These are phyloP conservation scores for Phytopythium delawarense DNA, from an alignment of 352 stramenopile species.

Conservation along the genomic window DNA sequence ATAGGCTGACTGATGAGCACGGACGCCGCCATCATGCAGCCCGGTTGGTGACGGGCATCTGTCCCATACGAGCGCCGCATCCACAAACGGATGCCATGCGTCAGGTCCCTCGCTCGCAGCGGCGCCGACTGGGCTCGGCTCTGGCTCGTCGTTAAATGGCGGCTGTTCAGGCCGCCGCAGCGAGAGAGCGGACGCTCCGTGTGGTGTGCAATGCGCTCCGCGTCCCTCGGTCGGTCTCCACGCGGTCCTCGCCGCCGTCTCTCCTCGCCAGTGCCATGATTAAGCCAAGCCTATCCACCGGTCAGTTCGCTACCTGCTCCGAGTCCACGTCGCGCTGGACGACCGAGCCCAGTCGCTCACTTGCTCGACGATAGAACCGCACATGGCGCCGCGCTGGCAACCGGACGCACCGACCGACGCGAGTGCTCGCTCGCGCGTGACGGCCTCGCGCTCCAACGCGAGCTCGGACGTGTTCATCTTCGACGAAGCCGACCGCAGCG, in stretches of 20 bases:
- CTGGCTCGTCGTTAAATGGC: background rate
- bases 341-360: background rate
- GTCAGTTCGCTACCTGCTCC: background rate
- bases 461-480: slow-evolving; percentile 6
- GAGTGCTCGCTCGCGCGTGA: background rate
- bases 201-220: background rate
- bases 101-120: background rate
- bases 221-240: too few relatives aligned
- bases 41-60: background rate
- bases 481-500: background rate
- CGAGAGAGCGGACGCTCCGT: background rate
- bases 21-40: too few relatives aligned
- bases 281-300: too few relatives aligned
- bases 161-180: background rate
- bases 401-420: background rate
- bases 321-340: background rate
- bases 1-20: too few relatives aligned
- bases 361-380: background rate
- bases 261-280: background rate
- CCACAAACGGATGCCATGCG: background rate
- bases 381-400: slow-evolving; percentile 1
- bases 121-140: background rate
- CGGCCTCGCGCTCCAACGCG: slow-evolving; percentile 1
- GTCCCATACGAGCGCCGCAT: background rate
- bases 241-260: background rate